Evolutionary conservation across 345 rosid genomes (phyloP).

Genomic region (Populus alba): DNA sequence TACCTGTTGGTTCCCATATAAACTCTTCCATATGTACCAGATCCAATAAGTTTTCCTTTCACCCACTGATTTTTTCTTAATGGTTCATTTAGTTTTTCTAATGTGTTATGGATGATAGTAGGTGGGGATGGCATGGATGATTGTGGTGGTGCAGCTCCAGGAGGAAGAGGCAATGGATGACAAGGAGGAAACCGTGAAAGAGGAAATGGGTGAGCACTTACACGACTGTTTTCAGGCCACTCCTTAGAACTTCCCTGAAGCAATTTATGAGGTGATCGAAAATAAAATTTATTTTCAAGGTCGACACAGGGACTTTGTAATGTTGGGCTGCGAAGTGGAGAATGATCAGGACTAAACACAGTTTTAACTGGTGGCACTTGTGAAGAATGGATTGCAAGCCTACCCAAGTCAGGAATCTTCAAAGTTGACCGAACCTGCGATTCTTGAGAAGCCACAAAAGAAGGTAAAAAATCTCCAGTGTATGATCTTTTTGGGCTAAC

Average conservation of each 20-base stretch:
- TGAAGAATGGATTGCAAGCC: constrained; percentile 15
- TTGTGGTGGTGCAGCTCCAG: constrained; percentile 31
- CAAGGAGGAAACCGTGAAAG: constrained; percentile 78
- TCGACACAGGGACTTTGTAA: constrained; percentile 16
- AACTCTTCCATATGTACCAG: constrained; percentile 74
- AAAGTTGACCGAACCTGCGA: constrained; percentile 17
- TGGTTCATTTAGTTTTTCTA: constrained; percentile 26
- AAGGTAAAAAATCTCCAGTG: constrained; percentile 14
- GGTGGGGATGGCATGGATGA: constrained; percentile 18
- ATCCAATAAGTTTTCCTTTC: constrained; percentile 75
- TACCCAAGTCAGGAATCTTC: constrained; percentile 19
- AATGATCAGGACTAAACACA: constrained; percentile 29
- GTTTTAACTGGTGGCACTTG: constrained; percentile 21
- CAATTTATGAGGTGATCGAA: constrained; percentile 23
- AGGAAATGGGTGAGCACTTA: constrained; percentile 57
- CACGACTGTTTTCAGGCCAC: constrained; percentile 30
- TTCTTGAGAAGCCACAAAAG: constrained; percentile 18
- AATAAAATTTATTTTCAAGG: constrained; percentile 16
- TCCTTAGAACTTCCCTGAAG: constrained; percentile 23
- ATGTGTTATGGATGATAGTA: constrained; percentile 16
- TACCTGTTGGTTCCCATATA: constrained; percentile 57
- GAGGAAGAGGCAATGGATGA: constrained; percentile 71
- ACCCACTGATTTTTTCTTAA: constrained; percentile 48
- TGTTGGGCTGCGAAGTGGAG: constrained; percentile 40
- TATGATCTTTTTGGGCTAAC: constrained; percentile 42